A percentile compares a stretch with the other conserved stretches of the same genome.
These are phyloP conservation scores for Hepatocystis sp. DNA, from an alignment of 169 alveolate species.

Conservation along the genomic window DNA sequence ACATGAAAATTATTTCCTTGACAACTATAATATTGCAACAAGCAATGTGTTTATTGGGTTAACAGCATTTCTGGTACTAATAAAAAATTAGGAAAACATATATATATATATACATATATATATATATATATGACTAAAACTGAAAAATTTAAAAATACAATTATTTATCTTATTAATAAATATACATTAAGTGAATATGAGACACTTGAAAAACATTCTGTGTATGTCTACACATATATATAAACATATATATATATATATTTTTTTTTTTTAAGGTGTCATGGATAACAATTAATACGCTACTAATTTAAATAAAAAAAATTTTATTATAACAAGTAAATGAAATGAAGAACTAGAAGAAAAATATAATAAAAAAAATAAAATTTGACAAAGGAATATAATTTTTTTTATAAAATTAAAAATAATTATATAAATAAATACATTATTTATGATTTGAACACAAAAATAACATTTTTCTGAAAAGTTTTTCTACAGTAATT, in stretches of 20 bases:
- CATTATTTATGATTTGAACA: too few species aligned
- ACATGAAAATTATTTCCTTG: conserved; percentile 69
- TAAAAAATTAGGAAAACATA: conserved; percentile 1
- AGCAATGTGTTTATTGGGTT: conserved; percentile 47
- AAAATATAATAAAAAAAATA: conserved; percentile 10
- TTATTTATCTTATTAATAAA: too few species aligned
- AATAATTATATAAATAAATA: too few species aligned
- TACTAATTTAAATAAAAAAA: conserved; percentile 9
- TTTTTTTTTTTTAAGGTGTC: conserved; percentile 55
- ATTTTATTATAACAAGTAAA: not conserved
- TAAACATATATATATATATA: not conserved
- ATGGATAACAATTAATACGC: conserved; percentile 54
- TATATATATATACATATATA: not conserved
- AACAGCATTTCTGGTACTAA: conserved; percentile 73
- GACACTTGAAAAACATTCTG: too few species aligned
- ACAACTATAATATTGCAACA: conserved; percentile 64
- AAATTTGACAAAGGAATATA: not conserved
- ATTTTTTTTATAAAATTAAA: too few species aligned
- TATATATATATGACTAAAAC: too few species aligned
- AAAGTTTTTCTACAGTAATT: too few species aligned
- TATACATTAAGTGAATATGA: too few species aligned
- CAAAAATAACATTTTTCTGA: too few species aligned
- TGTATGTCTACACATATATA: not conserved
- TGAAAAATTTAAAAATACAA: too few species aligned
- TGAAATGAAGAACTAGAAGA: conserved; percentile 2